Conservation (phyloP, 495 filamentous ascomycete genomes). For the Penicillium simplicissimum region DNA sequence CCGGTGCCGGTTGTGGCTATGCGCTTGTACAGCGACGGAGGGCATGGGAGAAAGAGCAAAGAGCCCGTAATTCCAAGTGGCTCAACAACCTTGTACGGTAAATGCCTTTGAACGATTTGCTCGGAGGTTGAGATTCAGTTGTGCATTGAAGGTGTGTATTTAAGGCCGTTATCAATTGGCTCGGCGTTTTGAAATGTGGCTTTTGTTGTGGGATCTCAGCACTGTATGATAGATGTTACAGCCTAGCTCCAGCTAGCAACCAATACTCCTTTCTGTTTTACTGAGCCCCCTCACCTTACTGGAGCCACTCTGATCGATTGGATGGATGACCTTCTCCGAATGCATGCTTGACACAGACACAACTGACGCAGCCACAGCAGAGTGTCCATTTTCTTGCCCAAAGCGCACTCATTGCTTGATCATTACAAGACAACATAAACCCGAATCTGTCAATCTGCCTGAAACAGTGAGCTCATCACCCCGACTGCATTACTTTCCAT, state of each 20-base stretch:
- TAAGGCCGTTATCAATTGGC: background rate
- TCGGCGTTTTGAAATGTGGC: background rate
- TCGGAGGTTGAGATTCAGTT: background rate
- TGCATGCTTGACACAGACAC: too few species aligned
- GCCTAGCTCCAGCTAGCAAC: background rate
- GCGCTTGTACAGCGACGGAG: constrained; percentile 24
- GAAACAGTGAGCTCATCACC: too few species aligned
- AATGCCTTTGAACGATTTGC: background rate
- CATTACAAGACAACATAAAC: too few species aligned
- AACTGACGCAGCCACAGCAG: too few species aligned
- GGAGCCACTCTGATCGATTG: too few species aligned
- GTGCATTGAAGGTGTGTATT: background rate
- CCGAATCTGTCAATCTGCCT: too few species aligned
- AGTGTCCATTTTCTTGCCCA: too few species aligned
- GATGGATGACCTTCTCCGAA: too few species aligned
- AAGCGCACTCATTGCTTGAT: too few species aligned
- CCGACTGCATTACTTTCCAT: background rate
- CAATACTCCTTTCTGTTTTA: background rate
- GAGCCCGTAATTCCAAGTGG: constrained; percentile 23
- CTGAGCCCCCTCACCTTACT: background rate
- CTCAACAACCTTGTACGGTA: constrained; percentile 11
- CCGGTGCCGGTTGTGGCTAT: constrained; percentile 46
- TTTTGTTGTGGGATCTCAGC: background rate
- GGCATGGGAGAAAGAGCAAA: constrained; percentile 18
- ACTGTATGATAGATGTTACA: background rate